Evolutionary conservation across 345 rosid genomes (phyloP), one percentile per base, ranked within the genome.

Genomic region (Lumnitzera littorea): DNA sequence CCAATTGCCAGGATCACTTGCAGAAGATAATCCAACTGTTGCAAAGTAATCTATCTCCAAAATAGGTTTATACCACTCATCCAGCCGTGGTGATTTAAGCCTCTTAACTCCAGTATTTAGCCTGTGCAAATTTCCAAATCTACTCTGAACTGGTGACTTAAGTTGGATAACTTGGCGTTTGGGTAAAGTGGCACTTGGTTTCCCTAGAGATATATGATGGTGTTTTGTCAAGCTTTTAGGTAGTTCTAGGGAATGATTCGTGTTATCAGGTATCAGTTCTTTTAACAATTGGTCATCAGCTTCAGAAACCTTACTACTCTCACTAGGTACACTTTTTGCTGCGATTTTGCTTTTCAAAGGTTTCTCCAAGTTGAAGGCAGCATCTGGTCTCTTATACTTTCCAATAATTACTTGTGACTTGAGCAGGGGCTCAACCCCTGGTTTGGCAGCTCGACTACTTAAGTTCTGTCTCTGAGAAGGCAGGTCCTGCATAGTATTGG

Each of bases 141-240:
- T 82, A 81, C 71, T 81, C 46, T 56, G 88, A 72, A 68, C 63
- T 49, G 91, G 86, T 11, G 91, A 76, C 73, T 78, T 80, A 58
- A 92, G 95, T 78, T 92, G 98, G 70, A 92, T 94, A 62, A 90
- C 84, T 75, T 87, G 89, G 70, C 99, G 80, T 76, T 85, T 94
- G 72, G 88, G 87, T 78, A 68, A 80, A 65, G 78, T 52, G 57
- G 76, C 74, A 25, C 74, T 81, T 50, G 80, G 64, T 64, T 84
- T 90, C 46, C 60, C 53, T 50, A 83, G 63, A 75, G 65, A 55
- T 2, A 67, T 52, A 66, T 75, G 72, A 68, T 67, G 78, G 50
- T 56, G 72, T 67, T 73, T 87, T 25, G 51, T 68, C 58, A 82
- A 72, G 71, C 64, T 85, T 41, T 70, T 65, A 56, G 84, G 73